Evolutionary conservation across 345 rosid genomes (phyloP).

Genomic region (Euphorbia pulcherrima): DNA sequence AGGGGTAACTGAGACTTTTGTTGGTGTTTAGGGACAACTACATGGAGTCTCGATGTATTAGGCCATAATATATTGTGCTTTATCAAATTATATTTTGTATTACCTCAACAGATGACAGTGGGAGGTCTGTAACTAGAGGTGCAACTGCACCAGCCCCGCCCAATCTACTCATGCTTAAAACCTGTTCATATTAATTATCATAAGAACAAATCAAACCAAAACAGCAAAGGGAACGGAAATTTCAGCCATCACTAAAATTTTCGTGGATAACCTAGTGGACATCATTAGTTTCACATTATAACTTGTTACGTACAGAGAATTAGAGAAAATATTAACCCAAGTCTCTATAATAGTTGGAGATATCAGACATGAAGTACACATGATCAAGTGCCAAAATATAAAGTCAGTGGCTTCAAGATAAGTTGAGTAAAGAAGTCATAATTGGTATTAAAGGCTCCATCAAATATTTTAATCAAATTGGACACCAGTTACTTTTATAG

Average conservation of each 20-base stretch:
- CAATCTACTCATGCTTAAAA: slow-evolving; percentile 96
- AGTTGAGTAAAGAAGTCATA: neutral
- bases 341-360: neutral
- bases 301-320: neutral
- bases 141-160: slow-evolving; percentile 99
- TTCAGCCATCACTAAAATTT: slow-evolving; percentile 5
- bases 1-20: too few species aligned
- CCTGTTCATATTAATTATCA: slow-evolving; percentile 42
- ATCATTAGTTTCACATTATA: neutral
- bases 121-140: slow-evolving; percentile 93
- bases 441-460: slow-evolving; percentile 7
- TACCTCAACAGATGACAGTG: slow-evolving; percentile 92
- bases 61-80: neutral
- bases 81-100: slow-evolving; percentile 13
- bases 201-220: neutral
- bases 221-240: slow-evolving; percentile 5
- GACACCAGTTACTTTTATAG: slow-evolving; percentile 4
- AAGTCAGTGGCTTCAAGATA: slow-evolving; percentile 2
- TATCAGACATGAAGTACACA: neutral
- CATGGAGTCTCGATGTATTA: too few species aligned
- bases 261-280: slow-evolving; percentile 11
- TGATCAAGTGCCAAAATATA: neutral
- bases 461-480: slow-evolving; percentile 3
- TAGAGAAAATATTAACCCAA: neutral
- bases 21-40: too few species aligned